Evolutionary conservation across 139 green algal species (phyloP), one percentile per base, ranked within the genome.

Genomic region (Asterochloris sp.): DNA sequence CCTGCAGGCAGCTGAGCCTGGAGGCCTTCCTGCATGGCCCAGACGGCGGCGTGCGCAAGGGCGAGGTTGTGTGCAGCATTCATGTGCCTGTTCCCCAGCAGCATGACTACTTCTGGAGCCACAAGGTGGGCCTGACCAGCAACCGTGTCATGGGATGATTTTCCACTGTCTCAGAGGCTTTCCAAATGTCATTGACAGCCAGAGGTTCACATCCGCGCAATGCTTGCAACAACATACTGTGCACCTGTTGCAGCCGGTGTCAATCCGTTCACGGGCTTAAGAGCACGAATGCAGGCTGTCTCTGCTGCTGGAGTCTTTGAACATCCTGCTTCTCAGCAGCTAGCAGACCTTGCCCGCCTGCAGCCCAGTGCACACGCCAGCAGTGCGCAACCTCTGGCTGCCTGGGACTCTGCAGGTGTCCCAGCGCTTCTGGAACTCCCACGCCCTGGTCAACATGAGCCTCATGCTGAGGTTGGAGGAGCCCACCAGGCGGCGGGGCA

Each of bases 391-490:
- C 66, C 66, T 71, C 11, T 79, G n/a, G 61, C 61, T 81, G 76
- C 38, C 38, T 54, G 38, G 38, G 38, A 62, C 16, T 83, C 26
- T 68, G 74, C 87, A 89, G 75, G n/a, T 94, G 15, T 84, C 86
- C 2, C 61, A 86, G 73, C 85, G 89, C 28, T 87, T 88, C 76
- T 83, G 79, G 75, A 92, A 91, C 73, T 79, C 88, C 0, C 85
- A 86, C 67, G 78, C 89, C 26, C 69, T 91, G 26, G 78, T 90
- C 75, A 94, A 94, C 81, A 85, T 89, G 24, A 54, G 26, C 16
- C 26, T 92, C 15, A 61, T 73, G 79, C 63, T 86, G 38, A n/a
- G 54, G 23, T 12, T 24, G 47, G 62, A 80, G 23, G 60, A 80
- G 76, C 76, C 76, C 12, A 28, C 54, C 60, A 54, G 38, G 38